Base-by-base conservation (phyloP, 169 alveolate species). In the Theileria sp. region DNA sequence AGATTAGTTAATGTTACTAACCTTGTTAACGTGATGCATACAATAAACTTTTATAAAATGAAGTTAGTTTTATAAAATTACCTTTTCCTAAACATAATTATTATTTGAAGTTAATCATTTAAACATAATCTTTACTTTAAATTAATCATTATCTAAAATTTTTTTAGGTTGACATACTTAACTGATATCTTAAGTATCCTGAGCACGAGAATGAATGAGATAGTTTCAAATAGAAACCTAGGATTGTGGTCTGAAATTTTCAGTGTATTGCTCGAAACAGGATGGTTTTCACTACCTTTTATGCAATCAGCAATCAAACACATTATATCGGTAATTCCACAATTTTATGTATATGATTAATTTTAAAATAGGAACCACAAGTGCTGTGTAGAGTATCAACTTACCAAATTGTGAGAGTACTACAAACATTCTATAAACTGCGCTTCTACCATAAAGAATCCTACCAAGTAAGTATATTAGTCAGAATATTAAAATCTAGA, bases 161-260 rank as follows among this genome's bases (percentile, higher is more conserved):
- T 0, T 3, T 50, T 61, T 26, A 73, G 90, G 8, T 54, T 77
- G 82, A 23, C 68, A 6, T 79, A 58, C 23, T 49, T 84, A 50
- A 84, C 78, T 13, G 38, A 21, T 0, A 84, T 84, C 19, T 26
- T 84, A 58, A 34, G 34, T 26, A 26, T 73, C 4, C 49, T 84
- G 62, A 81, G 76, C n/a, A 60, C 26, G 34, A 50, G 90, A 9
- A 58, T 84, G 38, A 44, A 54, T 23, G 90, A 84, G n/a, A 25
- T 84, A 19, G 82, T 74, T 0, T 65, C 68, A 17, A 32, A 81
- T 13, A 66, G 79, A 25, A 84, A 84, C 79, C 77, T 84, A 30
- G 90, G 90, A 26, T 28, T 84, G n/a, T 84, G 86, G 86, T 80
- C 81, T n/a, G 90, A 84, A 13, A 61, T 84, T 19, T 84, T 75